Percentiles rank a stretch among this genome's conserved stretches.
phyloP scores from a whole-genome alignment of 2,329 filamentous ascomycete genomes.

The Aotearoamyces nothofagi region DNA sequence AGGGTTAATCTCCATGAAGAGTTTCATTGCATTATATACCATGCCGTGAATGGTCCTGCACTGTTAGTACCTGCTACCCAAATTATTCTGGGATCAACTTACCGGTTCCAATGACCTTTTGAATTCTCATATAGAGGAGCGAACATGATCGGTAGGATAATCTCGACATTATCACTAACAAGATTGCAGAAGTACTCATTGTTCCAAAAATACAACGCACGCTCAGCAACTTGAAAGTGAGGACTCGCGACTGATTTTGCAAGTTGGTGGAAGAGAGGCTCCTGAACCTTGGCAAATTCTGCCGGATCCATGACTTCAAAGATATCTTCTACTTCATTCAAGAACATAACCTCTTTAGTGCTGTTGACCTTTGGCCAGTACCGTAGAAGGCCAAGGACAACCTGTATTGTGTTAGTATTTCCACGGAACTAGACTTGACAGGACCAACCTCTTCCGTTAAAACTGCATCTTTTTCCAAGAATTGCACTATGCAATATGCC shows the following conservation, averaged over 20 bases:
- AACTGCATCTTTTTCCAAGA: slow-evolving; percentile 92
- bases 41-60: slow-evolving; percentile 92
- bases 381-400: slow-evolving; percentile 82
- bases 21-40: slow-evolving; percentile 99
- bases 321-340: slow-evolving; percentile 98
- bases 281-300: slow-evolving; percentile 97
- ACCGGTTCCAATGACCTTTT: slow-evolving; percentile 99
- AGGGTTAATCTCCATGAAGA: slow-evolving; percentile 99
- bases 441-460: slow-evolving; percentile 79
- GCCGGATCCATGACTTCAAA: slow-evolving; percentile 99
- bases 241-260: slow-evolving; percentile 97
- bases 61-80: no score
- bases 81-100: no score
- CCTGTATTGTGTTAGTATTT: slow-evolving; percentile 30
- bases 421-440: slow-evolving; percentile 1
- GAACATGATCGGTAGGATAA: slow-evolving; percentile 98
- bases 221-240: slow-evolving; percentile 96
- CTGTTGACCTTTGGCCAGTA: slow-evolving; percentile 99
- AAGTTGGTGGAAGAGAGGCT: slow-evolving; percentile 91
- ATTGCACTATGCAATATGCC: slow-evolving; percentile 97
- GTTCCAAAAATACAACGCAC: slow-evolving; percentile 98
- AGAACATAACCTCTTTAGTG: slow-evolving; percentile 98
- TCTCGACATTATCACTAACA: slow-evolving; percentile 96
- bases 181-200: slow-evolving; percentile 99
- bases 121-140: slow-evolving; percentile 96